Evolutionary conservation across 805 yeast species (phyloP), one percentile per base, ranked within the genome.

Genomic region (Ogataea angusta): DNA sequence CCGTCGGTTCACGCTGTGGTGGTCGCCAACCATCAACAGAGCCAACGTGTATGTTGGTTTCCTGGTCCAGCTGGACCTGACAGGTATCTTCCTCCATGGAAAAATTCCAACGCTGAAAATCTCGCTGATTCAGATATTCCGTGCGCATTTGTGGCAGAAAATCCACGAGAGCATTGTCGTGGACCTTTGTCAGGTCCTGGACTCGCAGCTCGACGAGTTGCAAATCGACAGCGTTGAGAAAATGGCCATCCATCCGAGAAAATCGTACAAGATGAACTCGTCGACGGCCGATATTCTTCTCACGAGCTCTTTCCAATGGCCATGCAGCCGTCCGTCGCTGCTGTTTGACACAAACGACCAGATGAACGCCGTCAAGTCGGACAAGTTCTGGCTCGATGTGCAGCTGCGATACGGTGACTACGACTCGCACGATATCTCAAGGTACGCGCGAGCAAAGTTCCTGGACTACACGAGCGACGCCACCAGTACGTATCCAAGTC

Each of bases 81-180:
- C 99, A 0, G 99, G 99, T 55, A 91, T 93, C 21, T 93, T 93
- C 63, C 69, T 93, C 36, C 99, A 93, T 59, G 99, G 99, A 52
- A 93, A 93, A 63, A 93, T 93, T 49, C 99, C 99, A 6, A 93
- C 99, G 0, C 69, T 93, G 57, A 93, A 93, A 63, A 93, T 93
- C 21, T 91, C 99, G 1, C 72, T 91, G 47, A 90, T 93, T 60
- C 99, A 93, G 60, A 88, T 93, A 3, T 93, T 93, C 74, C 73
- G 99, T 42, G 98, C 99, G 0, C 99, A 93, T 69, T 75, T 93
- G 56, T 93, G 99, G 99, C 99, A 93, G 61, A 93, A 95, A 63
- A 93, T 93, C 40, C 99, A 93, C 60, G 99, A 93, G 64, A 83
- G 95, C 63, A 71, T 93, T 35, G 96, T 93, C 3, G 86, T 87